Base-by-base conservation (phyloP, 73 alveolate species). In the Effrenium voratum region DNA sequence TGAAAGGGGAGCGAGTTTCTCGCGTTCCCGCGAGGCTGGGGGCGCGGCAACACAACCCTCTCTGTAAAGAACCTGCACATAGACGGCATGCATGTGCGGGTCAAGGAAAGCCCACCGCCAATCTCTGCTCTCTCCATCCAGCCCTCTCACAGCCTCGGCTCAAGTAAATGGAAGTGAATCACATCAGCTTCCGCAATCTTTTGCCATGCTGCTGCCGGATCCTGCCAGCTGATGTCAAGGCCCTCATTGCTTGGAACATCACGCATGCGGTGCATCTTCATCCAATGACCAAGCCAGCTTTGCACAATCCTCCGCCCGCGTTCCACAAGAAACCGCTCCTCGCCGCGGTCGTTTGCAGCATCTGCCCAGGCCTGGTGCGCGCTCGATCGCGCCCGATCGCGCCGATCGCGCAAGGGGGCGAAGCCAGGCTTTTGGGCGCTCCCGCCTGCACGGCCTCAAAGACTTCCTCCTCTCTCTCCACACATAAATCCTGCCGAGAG, bases 141-240 rank as follows among this genome's bases (percentile, higher is more conserved):
- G 12, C 36, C 75, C 45, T 10, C n/a, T 28, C 80, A 26, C 8
- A n/a, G 86, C 96, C 87, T 88, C 32, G 44, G 63, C 57, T 88
- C 96, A 72, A 88, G 41, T n/a, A 88, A 52, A 45, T 73, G 96
- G 73, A 88, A 88, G n/a, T 45, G 73, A 22, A 88, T 63, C 41
- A 88, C 96, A 52, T 88, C 96, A 13, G 86, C 81, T 88, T 88
- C 96, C 2, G 96, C 86, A 22, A 88, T 68, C 36, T 41, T 41
- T 43, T 63, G 86, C 96, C 96, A 88, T 28, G 72, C 96, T 45
- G 96, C 96, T 68, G 85, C 96, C 96, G 86, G 96, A 66, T 88
- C 96, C 96, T 88, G 77, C 60, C 4, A n/a, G 5, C 45, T 75
- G 63, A 52, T 52, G 26, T 12, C 19, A 8, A 8, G 63, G 19